phyloP scores from a whole-genome alignment of 2,329 filamentous ascomycete species.

The Byssoonygena ceratinophila region DNA sequence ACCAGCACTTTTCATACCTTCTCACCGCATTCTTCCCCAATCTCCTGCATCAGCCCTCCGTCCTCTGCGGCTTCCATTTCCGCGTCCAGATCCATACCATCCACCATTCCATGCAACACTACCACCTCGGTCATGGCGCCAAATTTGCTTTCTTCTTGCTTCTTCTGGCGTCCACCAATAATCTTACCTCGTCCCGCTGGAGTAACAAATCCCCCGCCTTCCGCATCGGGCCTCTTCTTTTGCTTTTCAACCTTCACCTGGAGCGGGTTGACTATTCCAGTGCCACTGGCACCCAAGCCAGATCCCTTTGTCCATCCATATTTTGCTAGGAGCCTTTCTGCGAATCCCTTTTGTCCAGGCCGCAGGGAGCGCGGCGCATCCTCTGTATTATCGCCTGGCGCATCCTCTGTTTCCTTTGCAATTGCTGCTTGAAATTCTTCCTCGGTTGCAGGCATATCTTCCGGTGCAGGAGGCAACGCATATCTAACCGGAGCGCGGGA shows the following conservation, averaged over 20 bases:
- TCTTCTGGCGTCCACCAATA: slow-evolving; percentile 56
- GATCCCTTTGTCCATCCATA: slow-evolving; percentile 86
- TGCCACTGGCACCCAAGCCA: slow-evolving; percentile 70
- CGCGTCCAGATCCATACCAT: slow-evolving; percentile 67
- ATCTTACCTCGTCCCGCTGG: slow-evolving; percentile 66
- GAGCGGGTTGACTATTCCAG: slow-evolving; percentile 76
- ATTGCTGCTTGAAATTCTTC: slow-evolving; percentile 42
- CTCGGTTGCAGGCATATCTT: slow-evolving; percentile 44
- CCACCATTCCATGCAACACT: slow-evolving; percentile 72
- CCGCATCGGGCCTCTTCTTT: slow-evolving; percentile 65
- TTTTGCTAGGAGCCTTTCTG: slow-evolving; percentile 78
- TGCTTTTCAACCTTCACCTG: slow-evolving; percentile 76
- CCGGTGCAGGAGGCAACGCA: slow-evolving; percentile 43
- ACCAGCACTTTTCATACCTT: slow-evolving; percentile 43
- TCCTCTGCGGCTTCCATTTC: slow-evolving; percentile 58
- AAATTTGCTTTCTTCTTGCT: slow-evolving; percentile 46
- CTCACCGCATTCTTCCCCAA: slow-evolving; percentile 82
- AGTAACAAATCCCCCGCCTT: slow-evolving; percentile 66
- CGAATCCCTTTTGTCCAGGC: slow-evolving; percentile 75
- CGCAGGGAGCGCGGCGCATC: slow-evolving; percentile 47
- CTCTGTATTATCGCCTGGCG: slow-evolving; percentile 23
- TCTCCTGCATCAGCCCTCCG: slow-evolving; percentile 70
- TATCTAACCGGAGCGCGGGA: slow-evolving; percentile 72
- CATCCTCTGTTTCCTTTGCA: slow-evolving; percentile 32
- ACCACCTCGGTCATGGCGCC: slow-evolving; percentile 72